Percentiles rank a stretch among this genome's conserved stretches.
These are phyloP conservation scores for Candida suzukii DNA, from an alignment of 805 yeast species.

Conservation along the genomic window DNA sequence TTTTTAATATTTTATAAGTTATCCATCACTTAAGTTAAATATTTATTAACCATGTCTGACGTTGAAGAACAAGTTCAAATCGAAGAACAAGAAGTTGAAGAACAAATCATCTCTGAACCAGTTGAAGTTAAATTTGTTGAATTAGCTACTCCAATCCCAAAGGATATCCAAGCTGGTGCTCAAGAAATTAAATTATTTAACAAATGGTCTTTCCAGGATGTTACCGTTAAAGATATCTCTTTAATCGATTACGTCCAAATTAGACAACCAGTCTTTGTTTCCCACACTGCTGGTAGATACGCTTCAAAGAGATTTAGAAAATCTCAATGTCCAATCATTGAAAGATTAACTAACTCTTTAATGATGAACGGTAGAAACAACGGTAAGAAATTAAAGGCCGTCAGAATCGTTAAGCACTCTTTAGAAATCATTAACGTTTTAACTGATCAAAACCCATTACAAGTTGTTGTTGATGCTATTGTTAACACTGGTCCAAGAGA, in stretches of 20 bases:
- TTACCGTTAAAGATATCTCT: constrained; percentile 96
- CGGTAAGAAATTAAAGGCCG: constrained; percentile 99
- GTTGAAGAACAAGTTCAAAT: constrained; percentile 57
- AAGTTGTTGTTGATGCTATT: constrained; percentile 97
- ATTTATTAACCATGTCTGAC: constrained; percentile 67
- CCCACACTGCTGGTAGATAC: constrained; percentile 99
- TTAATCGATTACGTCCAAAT: constrained; percentile 97
- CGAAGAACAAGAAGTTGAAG: constrained; percentile 42
- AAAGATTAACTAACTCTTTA: constrained; percentile 98
- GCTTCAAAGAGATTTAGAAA: constrained; percentile 99
- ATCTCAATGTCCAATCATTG: constrained; percentile 99
- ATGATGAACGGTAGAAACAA: constrained; percentile 99
- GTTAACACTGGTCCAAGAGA: constrained; percentile 99
- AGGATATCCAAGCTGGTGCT: constrained; percentile 93
- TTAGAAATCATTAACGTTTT: constrained; percentile 94
- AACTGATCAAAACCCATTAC: constrained; percentile 99
- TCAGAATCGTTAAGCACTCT: constrained; percentile 99
- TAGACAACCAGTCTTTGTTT: constrained; percentile 93
- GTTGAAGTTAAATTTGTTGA: constrained; percentile 70
- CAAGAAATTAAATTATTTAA: constrained; percentile 96
- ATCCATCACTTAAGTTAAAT: not conserved
- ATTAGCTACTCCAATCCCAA: constrained; percentile 95
- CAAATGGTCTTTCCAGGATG: constrained; percentile 99
- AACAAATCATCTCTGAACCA: constrained; percentile 80
- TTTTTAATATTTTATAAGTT: not conserved